Percentiles rank a stretch among this genome's conserved stretches.
phyloP scores from a whole-genome alignment of 805 yeast genomes.

The Starmerella gropengiesseri region DNA sequence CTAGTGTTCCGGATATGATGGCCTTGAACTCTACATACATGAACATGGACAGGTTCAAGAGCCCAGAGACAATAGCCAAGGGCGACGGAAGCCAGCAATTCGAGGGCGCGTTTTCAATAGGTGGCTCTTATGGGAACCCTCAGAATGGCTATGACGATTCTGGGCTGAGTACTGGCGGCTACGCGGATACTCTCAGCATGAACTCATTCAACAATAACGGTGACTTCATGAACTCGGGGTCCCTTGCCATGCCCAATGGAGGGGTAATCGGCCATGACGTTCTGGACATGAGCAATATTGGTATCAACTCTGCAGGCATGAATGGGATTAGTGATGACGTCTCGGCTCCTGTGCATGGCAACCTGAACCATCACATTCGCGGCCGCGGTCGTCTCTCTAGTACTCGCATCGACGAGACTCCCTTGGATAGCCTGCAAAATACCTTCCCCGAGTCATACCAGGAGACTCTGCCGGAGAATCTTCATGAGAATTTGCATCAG shows the following conservation, averaged over 20 bases:
- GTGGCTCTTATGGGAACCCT: neutral
- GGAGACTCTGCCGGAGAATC: neutral
- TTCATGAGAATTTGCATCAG: conserved; percentile 16
- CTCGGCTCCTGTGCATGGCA: neutral
- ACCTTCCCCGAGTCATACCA: neutral
- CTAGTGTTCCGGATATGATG: neutral
- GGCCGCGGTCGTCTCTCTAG: too few species aligned
- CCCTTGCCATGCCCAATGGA: too few species aligned
- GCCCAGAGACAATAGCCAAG: conserved; percentile 4
- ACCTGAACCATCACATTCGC: too few species aligned
- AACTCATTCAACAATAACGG: neutral
- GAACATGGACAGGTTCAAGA: conserved; percentile 1
- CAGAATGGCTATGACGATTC: neutral
- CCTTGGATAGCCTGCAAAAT: neutral
- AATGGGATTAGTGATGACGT: neutral
- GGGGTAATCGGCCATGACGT: too few species aligned
- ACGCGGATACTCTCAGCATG: conserved; percentile 2
- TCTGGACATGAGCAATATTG: neutral
- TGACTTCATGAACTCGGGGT: neutral
- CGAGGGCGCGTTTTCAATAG: neutral
- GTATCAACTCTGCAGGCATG: neutral
- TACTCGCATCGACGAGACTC: neutral
- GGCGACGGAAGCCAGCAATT: neutral
- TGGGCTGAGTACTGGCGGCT: neutral
- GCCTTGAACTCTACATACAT: neutral